A percentile compares a stretch with the other conserved stretches of the same genome.
Evolutionary conservation across 768 basidiomycete species (phyloP).

Genomic region (Nidularia sp.): DNA sequence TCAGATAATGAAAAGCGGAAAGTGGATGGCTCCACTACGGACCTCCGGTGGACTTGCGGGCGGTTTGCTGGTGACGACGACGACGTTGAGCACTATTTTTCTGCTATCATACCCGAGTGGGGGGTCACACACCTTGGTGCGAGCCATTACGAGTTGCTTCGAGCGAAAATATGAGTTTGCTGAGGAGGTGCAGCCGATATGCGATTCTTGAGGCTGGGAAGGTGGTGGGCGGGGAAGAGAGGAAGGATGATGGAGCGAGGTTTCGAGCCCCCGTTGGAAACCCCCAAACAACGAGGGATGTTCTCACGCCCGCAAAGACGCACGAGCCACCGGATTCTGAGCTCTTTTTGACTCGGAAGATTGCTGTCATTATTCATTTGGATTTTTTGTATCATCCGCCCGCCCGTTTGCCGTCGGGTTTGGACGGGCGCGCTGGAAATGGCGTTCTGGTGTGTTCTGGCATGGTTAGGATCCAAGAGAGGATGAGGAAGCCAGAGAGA

Average conservation of each 20-base stretch:
- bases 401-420: constrained; percentile 12
- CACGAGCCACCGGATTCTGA: constrained; percentile 48
- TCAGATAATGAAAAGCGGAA: constrained; percentile 10
- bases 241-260: constrained; percentile 12
- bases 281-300: constrained; percentile 31
- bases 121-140: constrained; percentile 66
- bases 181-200: background rate
- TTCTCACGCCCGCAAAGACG: constrained; percentile 47
- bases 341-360: constrained; percentile 47
- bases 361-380: constrained; percentile 28
- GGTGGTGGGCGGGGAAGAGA: constrained; percentile 32
- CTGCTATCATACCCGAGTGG: background rate
- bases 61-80: constrained; percentile 77
- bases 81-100: constrained; percentile 11
- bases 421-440: constrained; percentile 2
- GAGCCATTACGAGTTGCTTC: constrained; percentile 57
- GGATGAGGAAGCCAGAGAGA: background rate
- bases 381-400: constrained; percentile 17
- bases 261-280: constrained; percentile 27
- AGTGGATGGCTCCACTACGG: constrained; percentile 19
- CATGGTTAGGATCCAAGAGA: background rate
- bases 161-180: background rate
- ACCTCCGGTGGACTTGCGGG: constrained; percentile 99
- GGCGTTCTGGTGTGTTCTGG: constrained; percentile 1
- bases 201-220: constrained; percentile 17